A percentile compares a stretch with the other conserved stretches of the same genome.
Conservation (phyloP, 805 yeast genomes). For the Vanderwaltozyma verrucispora region DNA sequence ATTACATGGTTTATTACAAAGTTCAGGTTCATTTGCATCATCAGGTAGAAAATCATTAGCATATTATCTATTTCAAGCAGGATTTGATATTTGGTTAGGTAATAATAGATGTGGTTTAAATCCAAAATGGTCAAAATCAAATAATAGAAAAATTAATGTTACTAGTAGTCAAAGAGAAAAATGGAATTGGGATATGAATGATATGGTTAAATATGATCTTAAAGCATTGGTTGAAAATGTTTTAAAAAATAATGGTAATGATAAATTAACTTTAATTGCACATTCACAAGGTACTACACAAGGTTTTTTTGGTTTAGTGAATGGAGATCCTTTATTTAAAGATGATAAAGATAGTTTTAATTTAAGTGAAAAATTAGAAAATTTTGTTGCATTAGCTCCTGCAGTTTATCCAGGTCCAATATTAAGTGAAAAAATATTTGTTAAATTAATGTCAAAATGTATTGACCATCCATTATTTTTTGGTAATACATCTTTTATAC, state of each 20-base stretch:
- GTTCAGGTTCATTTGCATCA: conserved; percentile 76
- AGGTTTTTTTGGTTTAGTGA: conserved; percentile 56
- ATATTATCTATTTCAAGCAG: conserved; percentile 39
- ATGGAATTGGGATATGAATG: conserved; percentile 94
- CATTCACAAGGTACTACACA: conserved; percentile 96
- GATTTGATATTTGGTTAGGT: conserved; percentile 87
- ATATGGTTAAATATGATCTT: conserved; percentile 70
- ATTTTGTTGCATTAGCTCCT: conserved; percentile 75
- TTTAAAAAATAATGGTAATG: conserved; percentile 28
- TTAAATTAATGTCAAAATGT: conserved; percentile 48
- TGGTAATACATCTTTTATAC: conserved; percentile 72
- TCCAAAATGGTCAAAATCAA: conserved; percentile 46
- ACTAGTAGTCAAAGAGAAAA: conserved; percentile 25
- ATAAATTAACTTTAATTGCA: conserved; percentile 53
- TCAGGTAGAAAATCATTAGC: conserved; percentile 77
- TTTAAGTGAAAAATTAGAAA: conserved; percentile 46
- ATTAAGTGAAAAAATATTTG: conserved; percentile 50
- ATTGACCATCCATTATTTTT: conserved; percentile 43
- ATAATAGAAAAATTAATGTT: conserved; percentile 6
- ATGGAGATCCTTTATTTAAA: conserved; percentile 25
- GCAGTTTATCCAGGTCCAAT: conserved; percentile 83
- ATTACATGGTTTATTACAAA: conserved; percentile 81
- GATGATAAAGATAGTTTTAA: conserved; percentile 24
- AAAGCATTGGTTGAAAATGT: conserved; percentile 63
- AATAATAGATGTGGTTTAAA: conserved; percentile 82